phyloP scores from a whole-genome alignment of 768 basidiomycete genomes.

The Termitomyces sp. region DNA sequence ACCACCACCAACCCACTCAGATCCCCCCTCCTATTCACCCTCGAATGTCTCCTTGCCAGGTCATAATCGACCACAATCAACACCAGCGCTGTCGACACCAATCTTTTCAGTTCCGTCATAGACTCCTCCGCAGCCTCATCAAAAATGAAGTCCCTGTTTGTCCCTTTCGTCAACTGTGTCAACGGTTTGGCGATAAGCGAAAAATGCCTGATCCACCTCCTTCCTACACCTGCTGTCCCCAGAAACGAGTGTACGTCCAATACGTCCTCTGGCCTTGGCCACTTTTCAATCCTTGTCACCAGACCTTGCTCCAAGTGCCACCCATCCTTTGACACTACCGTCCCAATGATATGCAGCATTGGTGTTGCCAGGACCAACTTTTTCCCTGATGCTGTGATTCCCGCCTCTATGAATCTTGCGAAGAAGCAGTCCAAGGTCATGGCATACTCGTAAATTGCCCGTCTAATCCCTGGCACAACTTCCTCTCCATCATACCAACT shows the following conservation, averaged over 20 bases:
- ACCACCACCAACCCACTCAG: too few species aligned
- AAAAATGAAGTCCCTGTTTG: slow-evolving; percentile 22
- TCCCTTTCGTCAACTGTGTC: slow-evolving; percentile 8
- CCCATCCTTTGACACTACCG: too few species aligned
- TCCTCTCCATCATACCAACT: slow-evolving; percentile 8
- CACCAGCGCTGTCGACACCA: slow-evolving; percentile 20
- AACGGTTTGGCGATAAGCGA: slow-evolving; percentile 22
- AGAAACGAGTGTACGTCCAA: slow-evolving; percentile 24
- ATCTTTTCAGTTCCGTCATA: slow-evolving; percentile 20
- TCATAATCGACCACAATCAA: slow-evolving; percentile 30
- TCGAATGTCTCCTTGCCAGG: too few species aligned
- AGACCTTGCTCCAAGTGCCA: slow-evolving; percentile 19
- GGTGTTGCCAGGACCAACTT: too few species aligned
- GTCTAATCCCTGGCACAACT: slow-evolving; percentile 23
- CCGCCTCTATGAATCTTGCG: slow-evolving; percentile 16
- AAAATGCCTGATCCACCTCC: slow-evolving; percentile 24
- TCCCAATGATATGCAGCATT: too few species aligned
- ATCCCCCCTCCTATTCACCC: too few species aligned
- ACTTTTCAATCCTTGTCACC: slow-evolving; percentile 23
- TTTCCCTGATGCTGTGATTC: slow-evolving; percentile 25
- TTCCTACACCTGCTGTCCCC: too few species aligned
- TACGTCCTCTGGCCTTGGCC: slow-evolving; percentile 12
- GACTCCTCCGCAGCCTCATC: slow-evolving; percentile 17
- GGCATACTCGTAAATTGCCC: too few species aligned
- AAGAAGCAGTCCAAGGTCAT: slow-evolving; percentile 24